Conservation (phyloP, 257 asterid genomes). For the Penstemon newberryi region DNA sequence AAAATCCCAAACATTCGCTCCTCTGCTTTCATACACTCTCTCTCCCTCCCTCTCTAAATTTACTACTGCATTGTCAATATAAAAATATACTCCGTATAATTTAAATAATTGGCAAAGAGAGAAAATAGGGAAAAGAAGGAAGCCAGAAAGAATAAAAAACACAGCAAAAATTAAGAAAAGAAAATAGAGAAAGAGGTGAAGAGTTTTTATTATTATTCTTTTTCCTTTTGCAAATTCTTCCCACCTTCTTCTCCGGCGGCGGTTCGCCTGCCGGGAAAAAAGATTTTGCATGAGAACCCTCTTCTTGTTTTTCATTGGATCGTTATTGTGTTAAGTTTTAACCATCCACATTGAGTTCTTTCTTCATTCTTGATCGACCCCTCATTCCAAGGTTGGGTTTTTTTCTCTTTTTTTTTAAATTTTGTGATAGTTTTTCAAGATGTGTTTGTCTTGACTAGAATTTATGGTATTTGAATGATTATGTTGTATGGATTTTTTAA, state of each 20-base stretch:
- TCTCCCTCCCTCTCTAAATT: neutral
- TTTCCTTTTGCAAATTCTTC: neutral
- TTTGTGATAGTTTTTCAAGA: neutral
- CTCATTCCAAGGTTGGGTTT: constrained; percentile 25
- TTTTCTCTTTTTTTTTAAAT: neutral
- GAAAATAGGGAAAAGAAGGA: constrained; percentile 25
- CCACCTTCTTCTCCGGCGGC: constrained; percentile 35
- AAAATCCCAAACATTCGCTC: neutral
- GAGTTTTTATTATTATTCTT: neutral
- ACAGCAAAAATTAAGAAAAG: neutral
- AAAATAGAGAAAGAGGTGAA: neutral
- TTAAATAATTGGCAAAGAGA: constrained; percentile 20
- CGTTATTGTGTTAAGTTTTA: neutral
- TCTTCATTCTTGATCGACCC: constrained; percentile 13
- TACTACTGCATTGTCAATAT: no score
- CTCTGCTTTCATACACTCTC: neutral
- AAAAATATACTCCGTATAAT: no score
- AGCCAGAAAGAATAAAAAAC: neutral
- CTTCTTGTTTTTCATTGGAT: constrained; percentile 12
- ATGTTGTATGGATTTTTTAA: neutral
- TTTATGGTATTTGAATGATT: neutral
- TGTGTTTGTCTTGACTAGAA: neutral
- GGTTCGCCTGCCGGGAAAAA: constrained; percentile 31
- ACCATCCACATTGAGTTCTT: constrained; percentile 3
- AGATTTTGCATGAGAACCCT: neutral